phyloP scores from a whole-genome alignment of 352 stramenopile species.

The Phytopythium boreale region DNA sequence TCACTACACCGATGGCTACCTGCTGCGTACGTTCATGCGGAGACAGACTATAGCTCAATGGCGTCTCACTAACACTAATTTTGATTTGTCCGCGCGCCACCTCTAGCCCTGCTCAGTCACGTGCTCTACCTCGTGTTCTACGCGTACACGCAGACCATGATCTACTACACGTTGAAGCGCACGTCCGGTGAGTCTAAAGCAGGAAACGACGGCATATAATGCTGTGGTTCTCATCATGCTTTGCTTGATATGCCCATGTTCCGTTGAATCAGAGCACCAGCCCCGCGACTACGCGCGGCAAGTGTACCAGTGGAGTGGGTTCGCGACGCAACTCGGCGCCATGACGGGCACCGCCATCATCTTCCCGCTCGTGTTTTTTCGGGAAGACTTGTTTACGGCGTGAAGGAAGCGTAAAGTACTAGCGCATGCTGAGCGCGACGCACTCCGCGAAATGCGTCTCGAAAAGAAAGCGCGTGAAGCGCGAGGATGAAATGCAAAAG shows the following conservation, averaged over 20 bases:
- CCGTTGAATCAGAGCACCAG: slow-evolving; percentile 18
- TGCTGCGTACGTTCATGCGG: slow-evolving; percentile 38
- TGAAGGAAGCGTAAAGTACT: background rate
- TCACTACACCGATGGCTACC: slow-evolving; percentile 30
- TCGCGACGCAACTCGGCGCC: slow-evolving; percentile 59
- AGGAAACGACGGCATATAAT: background rate
- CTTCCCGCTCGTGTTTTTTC: slow-evolving; percentile 67
- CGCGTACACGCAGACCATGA: slow-evolving; percentile 74
- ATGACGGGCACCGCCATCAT: slow-evolving; percentile 55
- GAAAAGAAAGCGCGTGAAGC: background rate
- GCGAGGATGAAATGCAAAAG: background rate
- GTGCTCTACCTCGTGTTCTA: slow-evolving; percentile 54
- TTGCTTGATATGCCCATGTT: background rate
- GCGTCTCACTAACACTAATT: background rate
- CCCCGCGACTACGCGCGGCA: slow-evolving; percentile 31
- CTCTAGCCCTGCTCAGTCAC: slow-evolving; percentile 37
- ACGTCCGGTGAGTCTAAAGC: slow-evolving; percentile 21
- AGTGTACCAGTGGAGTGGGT: slow-evolving; percentile 72
- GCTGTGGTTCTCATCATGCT: background rate
- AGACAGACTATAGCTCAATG: background rate
- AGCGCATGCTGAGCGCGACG: no score
- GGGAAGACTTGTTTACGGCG: slow-evolving; percentile 40
- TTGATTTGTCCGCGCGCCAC: background rate
- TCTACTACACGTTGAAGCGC: slow-evolving; percentile 67
- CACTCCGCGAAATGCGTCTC: background rate